Evolutionary conservation across 306 rosid genomes (phyloP), one percentile per base, ranked within the genome.

Genomic region (Abrus pulchellus): DNA sequence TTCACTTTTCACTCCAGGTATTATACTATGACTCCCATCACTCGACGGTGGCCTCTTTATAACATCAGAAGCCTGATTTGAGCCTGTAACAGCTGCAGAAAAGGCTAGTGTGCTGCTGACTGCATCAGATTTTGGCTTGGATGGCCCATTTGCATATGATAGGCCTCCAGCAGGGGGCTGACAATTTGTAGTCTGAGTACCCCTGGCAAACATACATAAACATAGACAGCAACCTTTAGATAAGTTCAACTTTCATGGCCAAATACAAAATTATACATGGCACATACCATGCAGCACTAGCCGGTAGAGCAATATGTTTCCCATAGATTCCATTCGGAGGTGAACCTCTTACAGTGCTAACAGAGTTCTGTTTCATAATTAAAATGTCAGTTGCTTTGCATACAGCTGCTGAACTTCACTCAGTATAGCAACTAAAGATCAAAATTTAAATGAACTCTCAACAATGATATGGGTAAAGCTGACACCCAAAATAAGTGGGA

Each of bases 301-400:
- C 89, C 43, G 96, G 94, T 45, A 96, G 97, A 62, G 90, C 76
- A 9, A 84, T 64, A 52, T 94, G 87, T 72, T 88, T 92, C 80
- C 88, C 97, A 84, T 89, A 60, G 65, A 88, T 79, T 88, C 92
- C 98, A 85, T 92, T 90, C 4, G 99, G 92, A 77, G 98, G 93
- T 85, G 97, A 93, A 81, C 86, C 89, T 85, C 88, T 86, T 57
- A 61, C 67, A 9, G 66, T 72, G 82, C 80, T 87, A 68, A 81
- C 80, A 68, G 89, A 62, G 85, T 78, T 92, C 98, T 93, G 92
- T 60, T 28, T 49, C 75, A 65, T 50, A 65, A 79, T 53, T 43
- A 52, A 79, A 68, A 74, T 32, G 27, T 84, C 76, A 83, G 71
- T 66, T 66, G 52, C 41, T 30, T 43, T 62, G 48, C 47, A 45